Evolutionary conservation across 177 flowering plant species (phyloP), one percentile per base, ranked within the genome.

Genomic region (Vitis hybrid): DNA sequence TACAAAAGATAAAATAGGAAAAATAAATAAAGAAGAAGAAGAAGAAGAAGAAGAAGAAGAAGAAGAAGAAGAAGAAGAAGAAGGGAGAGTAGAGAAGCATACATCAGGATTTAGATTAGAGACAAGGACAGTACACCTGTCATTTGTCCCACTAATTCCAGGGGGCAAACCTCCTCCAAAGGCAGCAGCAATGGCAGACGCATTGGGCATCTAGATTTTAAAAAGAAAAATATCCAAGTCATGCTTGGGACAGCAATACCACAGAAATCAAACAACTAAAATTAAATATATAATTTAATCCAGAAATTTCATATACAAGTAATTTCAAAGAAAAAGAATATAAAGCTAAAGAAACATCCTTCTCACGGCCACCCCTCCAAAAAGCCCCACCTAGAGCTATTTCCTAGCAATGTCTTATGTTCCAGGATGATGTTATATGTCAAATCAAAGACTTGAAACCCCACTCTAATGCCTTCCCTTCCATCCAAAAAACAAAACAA

Each of bases 151-250:
- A 74, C 79, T 92, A 61, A 96, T 84, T 46, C 99, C 99, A 32
- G 94, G 97, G 59, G 99, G 99, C 69, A 96, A 82, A 30, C 93
- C 93, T 63, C 94, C 97, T 61, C 94, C 94, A 80, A 93, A 93
- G 59, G 98, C 97, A 79, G 98, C 93, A 14, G 94, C 92, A 72
- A 90, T 83, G 6, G 94, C 97, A 56, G 95, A 88, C n/a, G 97
- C 84, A 80, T 92, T 88, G 11, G 89, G 85, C 91, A 95, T 89
- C 99, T 96, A 81, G 12, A 20, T 48, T 27, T 20, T 14, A 54
- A 5, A 12, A 64, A 56, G 49, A 32, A 14, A 5, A 51, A 54
- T 8, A n/a, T 21, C n/a, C 51, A 64, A 35, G n/a, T 35, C 46
- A 41, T 41, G 46, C 46, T 41, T 1, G 46, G 46, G 46, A 41